Evolutionary conservation across 495 filamentous ascomycete genomes (phyloP).

Genomic region (Tuber melanosporum): DNA sequence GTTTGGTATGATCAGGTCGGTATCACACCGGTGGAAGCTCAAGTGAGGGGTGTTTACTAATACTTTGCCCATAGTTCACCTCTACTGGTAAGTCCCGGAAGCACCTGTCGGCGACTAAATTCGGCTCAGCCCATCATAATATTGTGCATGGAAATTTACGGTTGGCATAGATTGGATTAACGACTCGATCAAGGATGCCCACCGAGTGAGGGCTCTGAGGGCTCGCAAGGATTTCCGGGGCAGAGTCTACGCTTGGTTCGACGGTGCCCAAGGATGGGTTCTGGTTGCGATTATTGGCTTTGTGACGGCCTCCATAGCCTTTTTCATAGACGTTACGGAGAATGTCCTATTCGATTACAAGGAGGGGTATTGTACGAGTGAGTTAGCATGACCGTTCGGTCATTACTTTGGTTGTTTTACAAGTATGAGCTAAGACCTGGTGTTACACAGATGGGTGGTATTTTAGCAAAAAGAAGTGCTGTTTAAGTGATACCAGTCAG

Average conservation of each 20-base stretch:
- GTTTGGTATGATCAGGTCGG: constrained; percentile 88
- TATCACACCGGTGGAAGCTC: background rate
- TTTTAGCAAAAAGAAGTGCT: constrained; percentile 69
- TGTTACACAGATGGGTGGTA: constrained; percentile 54
- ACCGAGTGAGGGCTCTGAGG: constrained; percentile 73
- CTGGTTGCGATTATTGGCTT: constrained; percentile 85
- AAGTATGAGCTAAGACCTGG: constrained; percentile 15
- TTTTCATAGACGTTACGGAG: constrained; percentile 82
- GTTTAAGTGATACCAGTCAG: constrained; percentile 51
- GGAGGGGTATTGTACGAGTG: constrained; percentile 69
- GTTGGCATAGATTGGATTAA: constrained; percentile 74
- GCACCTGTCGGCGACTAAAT: background rate
- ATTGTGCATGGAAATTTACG: constrained; percentile 18
- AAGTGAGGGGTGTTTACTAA: background rate
- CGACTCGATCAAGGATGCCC: constrained; percentile 91
- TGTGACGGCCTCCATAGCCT: constrained; percentile 77
- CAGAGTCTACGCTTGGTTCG: constrained; percentile 66
- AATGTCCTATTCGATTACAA: constrained; percentile 81
- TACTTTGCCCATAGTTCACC: constrained; percentile 56
- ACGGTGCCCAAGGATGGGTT: constrained; percentile 91
- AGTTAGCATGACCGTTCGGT: constrained; percentile 18
- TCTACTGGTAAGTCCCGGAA: constrained; percentile 53
- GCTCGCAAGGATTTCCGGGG: constrained; percentile 78
- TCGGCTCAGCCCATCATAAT: background rate
- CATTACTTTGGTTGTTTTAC: background rate